Conservation (phyloP, 176 grass and related monocot species). For the Olyra latifolia region DNA sequence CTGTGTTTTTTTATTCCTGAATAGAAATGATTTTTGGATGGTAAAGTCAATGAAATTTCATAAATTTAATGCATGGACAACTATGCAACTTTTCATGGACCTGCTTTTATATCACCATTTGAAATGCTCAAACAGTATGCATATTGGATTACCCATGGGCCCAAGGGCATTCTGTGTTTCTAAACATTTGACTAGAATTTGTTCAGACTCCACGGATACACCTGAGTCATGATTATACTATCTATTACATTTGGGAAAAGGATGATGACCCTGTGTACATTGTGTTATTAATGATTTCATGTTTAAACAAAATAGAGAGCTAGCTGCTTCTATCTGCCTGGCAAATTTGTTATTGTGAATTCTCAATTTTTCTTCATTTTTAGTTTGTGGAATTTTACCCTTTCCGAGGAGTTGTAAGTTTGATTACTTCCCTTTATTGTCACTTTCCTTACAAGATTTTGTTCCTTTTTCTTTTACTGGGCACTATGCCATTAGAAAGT, state of each 20-base stretch:
- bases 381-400: background rate
- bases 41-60: background rate
- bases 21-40: background rate
- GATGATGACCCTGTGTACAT: background rate
- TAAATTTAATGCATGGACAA: conserved; percentile 5
- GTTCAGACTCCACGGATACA: background rate
- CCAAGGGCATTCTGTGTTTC: background rate
- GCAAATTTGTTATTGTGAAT: conserved; percentile 10
- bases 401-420: conserved; percentile 2
- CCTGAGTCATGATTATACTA: background rate
- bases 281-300: background rate
- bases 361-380: background rate
- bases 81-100: background rate
- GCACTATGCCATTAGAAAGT: too few species aligned
- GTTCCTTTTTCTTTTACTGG: background rate
- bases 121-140: background rate
- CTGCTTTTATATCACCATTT: background rate
- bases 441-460: conserved; percentile 14
- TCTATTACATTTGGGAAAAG: conserved; percentile 7
- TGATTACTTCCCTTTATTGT: conserved; percentile 22
- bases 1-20: background rate
- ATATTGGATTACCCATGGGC: background rate
- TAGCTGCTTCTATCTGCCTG: conserved; percentile 11
- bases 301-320: background rate
- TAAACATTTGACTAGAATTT: conserved; percentile 14